Conservation (phyloP, 2,329 filamentous ascomycete genomes). For the Aspergillus tamarii region DNA sequence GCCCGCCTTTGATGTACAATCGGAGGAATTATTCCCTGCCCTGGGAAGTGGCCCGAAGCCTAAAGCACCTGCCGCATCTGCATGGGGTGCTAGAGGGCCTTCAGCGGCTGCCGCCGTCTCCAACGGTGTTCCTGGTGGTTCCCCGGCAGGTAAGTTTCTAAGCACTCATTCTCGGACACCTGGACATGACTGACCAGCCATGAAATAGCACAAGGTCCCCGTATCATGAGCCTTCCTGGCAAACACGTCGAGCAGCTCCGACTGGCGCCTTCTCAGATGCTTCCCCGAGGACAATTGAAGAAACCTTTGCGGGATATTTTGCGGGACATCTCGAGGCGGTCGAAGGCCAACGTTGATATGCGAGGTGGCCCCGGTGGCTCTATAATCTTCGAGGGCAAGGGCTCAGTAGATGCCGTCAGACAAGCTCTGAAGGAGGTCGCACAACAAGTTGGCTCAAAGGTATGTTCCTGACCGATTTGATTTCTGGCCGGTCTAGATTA, state of each 20-base stretch:
- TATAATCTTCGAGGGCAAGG: constrained; percentile 81
- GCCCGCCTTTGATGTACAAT: constrained; percentile 73
- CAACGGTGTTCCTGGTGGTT: constrained; percentile 59
- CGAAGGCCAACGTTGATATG: constrained; percentile 82
- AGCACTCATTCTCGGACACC: no score
- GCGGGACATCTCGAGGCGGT: constrained; percentile 89
- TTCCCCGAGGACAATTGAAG: constrained; percentile 76
- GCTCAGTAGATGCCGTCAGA: constrained; percentile 79
- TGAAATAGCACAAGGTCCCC: constrained; percentile 51
- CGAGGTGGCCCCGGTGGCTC: constrained; percentile 71
- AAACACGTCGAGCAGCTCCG: constrained; percentile 77
- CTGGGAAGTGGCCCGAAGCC: constrained; percentile 74
- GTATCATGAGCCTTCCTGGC: constrained; percentile 75
- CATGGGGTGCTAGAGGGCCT: constrained; percentile 73
- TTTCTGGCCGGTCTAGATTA: constrained; percentile 1
- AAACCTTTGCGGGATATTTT: constrained; percentile 83
- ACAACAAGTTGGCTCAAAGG: constrained; percentile 83
- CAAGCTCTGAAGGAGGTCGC: constrained; percentile 89
- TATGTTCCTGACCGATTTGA: constrained; percentile 44
- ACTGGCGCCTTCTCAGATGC: constrained; percentile 74
- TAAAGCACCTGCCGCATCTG: constrained; percentile 63
- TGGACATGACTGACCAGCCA: constrained; percentile 21
- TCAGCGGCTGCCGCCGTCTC: constrained; percentile 40
- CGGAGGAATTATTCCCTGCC: constrained; percentile 91
- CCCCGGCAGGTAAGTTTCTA: constrained; percentile 52